These are phyloP conservation scores for Euphorbia celastroides DNA, from an alignment of 441 rosid species.

Conservation along the genomic window DNA sequence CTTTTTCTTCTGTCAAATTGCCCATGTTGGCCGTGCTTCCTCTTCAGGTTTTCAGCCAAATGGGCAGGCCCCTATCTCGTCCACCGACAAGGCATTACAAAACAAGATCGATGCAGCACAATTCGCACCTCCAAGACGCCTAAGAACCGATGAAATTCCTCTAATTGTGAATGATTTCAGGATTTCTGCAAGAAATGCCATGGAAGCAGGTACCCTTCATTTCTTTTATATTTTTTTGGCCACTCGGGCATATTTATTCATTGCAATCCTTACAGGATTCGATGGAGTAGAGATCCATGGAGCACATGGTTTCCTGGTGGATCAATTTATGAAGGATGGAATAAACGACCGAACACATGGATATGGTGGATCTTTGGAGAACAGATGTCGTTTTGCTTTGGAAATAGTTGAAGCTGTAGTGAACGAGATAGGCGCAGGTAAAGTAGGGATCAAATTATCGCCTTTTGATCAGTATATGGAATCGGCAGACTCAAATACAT, in stretches of 20 bases:
- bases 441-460: constrained; percentile 25
- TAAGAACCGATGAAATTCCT: constrained; percentile 44
- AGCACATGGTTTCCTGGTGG: constrained; percentile 26
- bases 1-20: constrained; percentile 59
- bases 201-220: not conserved
- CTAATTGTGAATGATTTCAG: constrained; percentile 41
- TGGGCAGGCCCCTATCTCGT: constrained; percentile 33
- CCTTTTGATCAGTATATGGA: constrained; percentile 67
- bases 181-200: constrained; percentile 1
- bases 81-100: constrained; percentile 26
- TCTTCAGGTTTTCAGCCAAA: constrained; percentile 26
- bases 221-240: not conserved
- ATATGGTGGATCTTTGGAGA: constrained; percentile 61
- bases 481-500: constrained; percentile 61
- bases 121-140: constrained; percentile 1
- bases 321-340: constrained; percentile 30
- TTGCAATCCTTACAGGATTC: constrained; percentile 11
- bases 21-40: constrained; percentile 80
- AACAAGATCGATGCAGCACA: constrained; percentile 51
- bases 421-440: constrained; percentile 45
- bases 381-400: constrained; percentile 56
- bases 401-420: constrained; percentile 45
- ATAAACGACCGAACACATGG: constrained; percentile 43
- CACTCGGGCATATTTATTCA: constrained; percentile 8
- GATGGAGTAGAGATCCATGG: constrained; percentile 61